Conservation (phyloP, 768 basidiomycete species). For the Rhodotorula diobovata region DNA sequence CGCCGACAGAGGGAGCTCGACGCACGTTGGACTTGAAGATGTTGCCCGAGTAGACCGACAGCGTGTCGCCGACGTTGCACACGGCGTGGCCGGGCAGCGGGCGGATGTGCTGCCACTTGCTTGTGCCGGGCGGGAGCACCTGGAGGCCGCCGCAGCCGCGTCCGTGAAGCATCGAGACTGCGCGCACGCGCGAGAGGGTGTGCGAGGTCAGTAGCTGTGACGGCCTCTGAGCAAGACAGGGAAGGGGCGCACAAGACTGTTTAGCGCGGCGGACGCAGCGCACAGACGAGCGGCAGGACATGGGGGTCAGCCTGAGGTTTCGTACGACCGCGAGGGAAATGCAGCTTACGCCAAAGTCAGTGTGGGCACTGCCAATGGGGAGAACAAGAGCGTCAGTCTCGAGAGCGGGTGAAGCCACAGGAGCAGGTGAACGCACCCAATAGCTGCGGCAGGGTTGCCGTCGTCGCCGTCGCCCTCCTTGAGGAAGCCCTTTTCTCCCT, state of each 20-base stretch:
- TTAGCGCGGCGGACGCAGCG: too few species aligned
- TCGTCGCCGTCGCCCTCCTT: constrained; percentile 43
- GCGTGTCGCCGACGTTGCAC: constrained; percentile 39
- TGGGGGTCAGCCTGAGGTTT: too few species aligned
- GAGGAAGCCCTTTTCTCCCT: background rate
- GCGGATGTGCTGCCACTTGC: constrained; percentile 34
- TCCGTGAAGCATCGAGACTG: constrained; percentile 37
- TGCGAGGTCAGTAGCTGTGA: background rate
- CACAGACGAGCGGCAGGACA: too few species aligned
- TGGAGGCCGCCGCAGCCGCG: constrained; percentile 37
- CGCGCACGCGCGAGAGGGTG: background rate
- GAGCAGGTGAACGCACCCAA: background rate
- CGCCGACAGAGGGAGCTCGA: background rate
- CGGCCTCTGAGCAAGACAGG: background rate
- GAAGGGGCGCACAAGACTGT: background rate
- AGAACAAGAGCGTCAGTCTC: background rate
- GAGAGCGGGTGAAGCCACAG: fast-evolving
- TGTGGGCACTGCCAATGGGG: background rate
- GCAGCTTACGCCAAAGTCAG: constrained; percentile 15
- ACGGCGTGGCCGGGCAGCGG: constrained; percentile 34
- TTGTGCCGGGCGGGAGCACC: constrained; percentile 30
- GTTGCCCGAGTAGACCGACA: constrained; percentile 33
- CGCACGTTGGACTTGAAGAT: constrained; percentile 32
- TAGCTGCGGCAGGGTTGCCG: constrained; percentile 34
- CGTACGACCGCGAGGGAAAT: background rate